A percentile compares a stretch with the other conserved stretches of the same genome.
These are phyloP conservation scores for Fraxinus americana DNA, from an alignment of 257 asterid species.

Conservation along the genomic window DNA sequence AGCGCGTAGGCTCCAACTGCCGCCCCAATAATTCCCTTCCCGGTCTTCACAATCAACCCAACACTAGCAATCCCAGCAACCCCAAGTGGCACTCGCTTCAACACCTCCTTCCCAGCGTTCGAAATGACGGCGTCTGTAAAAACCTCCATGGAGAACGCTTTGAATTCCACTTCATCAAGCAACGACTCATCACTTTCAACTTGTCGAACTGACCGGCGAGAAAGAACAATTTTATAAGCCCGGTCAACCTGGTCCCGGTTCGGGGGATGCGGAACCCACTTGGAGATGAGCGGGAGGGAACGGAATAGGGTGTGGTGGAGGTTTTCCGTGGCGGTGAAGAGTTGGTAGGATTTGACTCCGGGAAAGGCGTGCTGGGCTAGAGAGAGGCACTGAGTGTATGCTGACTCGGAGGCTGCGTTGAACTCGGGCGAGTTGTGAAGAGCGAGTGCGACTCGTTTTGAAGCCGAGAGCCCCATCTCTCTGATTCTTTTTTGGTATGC, in stretches of 20 bases:
- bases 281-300: constrained; percentile 52
- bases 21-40: constrained; percentile 55
- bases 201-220: constrained; percentile 34
- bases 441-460: constrained; percentile 56
- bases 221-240: constrained; percentile 41
- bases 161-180: constrained; percentile 55
- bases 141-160: constrained; percentile 54
- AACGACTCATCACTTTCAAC: constrained; percentile 23
- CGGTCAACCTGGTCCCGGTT: constrained; percentile 58
- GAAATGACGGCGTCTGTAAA: constrained; percentile 56
- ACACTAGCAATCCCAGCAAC: constrained; percentile 69
- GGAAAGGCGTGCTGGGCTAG: constrained; percentile 71
- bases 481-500: neutral
- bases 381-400: constrained; percentile 55
- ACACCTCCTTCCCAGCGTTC: constrained; percentile 43
- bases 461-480: constrained; percentile 64
- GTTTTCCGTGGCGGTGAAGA: constrained; percentile 59
- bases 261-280: constrained; percentile 70
- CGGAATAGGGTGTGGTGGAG: constrained; percentile 56
- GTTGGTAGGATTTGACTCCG: constrained; percentile 81
- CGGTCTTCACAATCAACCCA: constrained; percentile 56
- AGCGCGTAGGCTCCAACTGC: constrained; percentile 83
- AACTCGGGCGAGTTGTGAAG: constrained; percentile 58
- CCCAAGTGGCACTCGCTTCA: constrained; percentile 68
- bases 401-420: constrained; percentile 67